Evolutionary conservation across 768 basidiomycete species (phyloP), one percentile per base, ranked within the genome.

Genomic region (Trametes elegans): DNA sequence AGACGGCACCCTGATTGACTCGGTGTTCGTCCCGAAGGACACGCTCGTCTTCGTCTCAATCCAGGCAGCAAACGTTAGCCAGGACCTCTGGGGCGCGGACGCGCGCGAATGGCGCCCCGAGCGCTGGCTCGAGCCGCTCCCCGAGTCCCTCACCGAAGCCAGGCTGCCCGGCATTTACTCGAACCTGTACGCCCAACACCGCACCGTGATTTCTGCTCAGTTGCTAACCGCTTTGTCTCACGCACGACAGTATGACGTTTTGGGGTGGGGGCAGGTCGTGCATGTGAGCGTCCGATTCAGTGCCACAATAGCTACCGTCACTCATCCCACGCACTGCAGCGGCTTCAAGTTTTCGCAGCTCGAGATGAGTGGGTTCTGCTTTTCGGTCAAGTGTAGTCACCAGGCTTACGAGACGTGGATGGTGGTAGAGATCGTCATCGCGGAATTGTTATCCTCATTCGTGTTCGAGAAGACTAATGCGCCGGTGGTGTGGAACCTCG

Each of bases 321-420:
- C 11, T 24, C 11, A 14, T 18, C 5, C 14, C 16, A 14, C 21
- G 19, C 3, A 23, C 1, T 16, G 18, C 55, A 74, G 71, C 27
- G 76, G 76, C 41, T 76, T 76, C 68, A 75, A 76, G 53, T 76
- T 75, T 61, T 71, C 75, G 1, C 71, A 74, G 54, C 62, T 78
- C 13, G 75, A 75, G 57, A 76, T 75, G 67, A 77, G 76, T 75
- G 49, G 24, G 73, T 71, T 16, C 23, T 10, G 27, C 29, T 28
- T 7, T 10, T n/a, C 26, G 7, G 3, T 18, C n/a, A n/a, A 3
- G 10, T 18, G 11, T 13, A 1, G 8, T 14, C 29, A 3, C 28
- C 2, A 3, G 5, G 16, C 38, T 50, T 16, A 38, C 26, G 8
- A 24, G n/a, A 3, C 47, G 3, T 23, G n/a, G n/a, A n/a, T n/a